These are phyloP conservation scores for Chrysoporthe austroafricana DNA, from an alignment of 2,329 filamentous ascomycete species.

Conservation along the genomic window DNA sequence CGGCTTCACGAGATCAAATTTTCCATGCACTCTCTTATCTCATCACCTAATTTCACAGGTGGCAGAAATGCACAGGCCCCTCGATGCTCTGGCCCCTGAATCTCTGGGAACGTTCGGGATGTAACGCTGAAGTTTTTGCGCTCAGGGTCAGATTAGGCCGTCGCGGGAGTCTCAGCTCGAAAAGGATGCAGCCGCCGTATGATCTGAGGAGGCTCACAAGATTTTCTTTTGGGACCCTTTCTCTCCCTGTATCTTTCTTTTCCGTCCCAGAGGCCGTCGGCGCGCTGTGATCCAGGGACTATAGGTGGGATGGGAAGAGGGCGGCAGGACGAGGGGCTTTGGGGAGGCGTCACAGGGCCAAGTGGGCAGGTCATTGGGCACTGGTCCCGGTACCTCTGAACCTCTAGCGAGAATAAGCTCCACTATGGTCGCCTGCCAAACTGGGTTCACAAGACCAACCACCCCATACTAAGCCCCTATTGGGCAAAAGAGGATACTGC, in stretches of 20 bases:
- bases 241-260: background rate
- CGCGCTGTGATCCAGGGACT: background rate
- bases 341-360: background rate
- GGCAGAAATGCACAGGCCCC: conserved; percentile 4
- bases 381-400: background rate
- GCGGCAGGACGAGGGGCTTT: background rate
- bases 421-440: background rate
- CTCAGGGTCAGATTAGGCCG: background rate
- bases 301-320: background rate
- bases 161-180: too few relatives aligned
- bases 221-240: background rate
- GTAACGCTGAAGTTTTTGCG: background rate
- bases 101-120: background rate
- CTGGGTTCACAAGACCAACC: background rate
- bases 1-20: background rate
- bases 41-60: background rate
- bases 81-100: conserved; percentile 5
- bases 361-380: background rate
- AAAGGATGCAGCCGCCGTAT: background rate
- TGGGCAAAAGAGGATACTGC: background rate
- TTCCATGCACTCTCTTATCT: background rate
- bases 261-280: background rate
- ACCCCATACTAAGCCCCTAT: background rate
- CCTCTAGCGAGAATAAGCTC: conserved; percentile 1
- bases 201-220: background rate